Conservation (phyloP, 164 flowering plant genomes). For the Liquidambar formosana region DNA sequence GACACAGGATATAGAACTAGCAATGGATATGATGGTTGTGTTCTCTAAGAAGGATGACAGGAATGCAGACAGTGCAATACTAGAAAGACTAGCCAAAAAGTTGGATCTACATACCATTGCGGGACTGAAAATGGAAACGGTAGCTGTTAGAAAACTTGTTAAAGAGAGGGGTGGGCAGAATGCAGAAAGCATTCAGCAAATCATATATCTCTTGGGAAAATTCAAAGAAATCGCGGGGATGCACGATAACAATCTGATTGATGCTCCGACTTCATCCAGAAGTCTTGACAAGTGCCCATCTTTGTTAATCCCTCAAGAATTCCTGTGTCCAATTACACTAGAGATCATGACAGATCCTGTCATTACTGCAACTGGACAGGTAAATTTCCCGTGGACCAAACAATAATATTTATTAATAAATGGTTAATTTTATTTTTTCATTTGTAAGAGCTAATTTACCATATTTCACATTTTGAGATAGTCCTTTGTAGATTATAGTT, state of each 20-base stretch:
- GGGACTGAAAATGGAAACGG: constrained; percentile 28
- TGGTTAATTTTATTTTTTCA: too few relatives aligned
- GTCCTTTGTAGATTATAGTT: too few relatives aligned
- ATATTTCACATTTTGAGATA: too few relatives aligned
- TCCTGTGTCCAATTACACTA: constrained; percentile 37
- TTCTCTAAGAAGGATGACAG: constrained; percentile 23
- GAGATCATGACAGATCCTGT: constrained; percentile 47
- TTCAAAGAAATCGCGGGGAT: constrained; percentile 25
- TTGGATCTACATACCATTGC: constrained; percentile 24
- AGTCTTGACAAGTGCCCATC: constrained; percentile 19
- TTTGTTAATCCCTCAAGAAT: constrained; percentile 31
- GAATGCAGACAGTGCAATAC: constrained; percentile 28
- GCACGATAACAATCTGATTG: constrained; percentile 11
- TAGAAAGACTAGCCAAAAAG: constrained; percentile 32
- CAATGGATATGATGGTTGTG: constrained; percentile 35
- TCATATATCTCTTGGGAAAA: constrained; percentile 25
- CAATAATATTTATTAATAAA: too few relatives aligned
- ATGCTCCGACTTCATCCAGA: constrained; percentile 17
- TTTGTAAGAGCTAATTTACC: too few relatives aligned
- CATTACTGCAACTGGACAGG: constrained; percentile 49
- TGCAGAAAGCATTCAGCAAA: constrained; percentile 26
- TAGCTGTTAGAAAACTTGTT: constrained; percentile 26
- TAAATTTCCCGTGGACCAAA: neutral
- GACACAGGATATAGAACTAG: constrained; percentile 35
- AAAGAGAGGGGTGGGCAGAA: constrained; percentile 12